A percentile compares a stretch with the other conserved stretches of the same genome.
phyloP scores from a whole-genome alignment of 225 moss, liverwort and hornwort genomes.

The Climacium dendroides region DNA sequence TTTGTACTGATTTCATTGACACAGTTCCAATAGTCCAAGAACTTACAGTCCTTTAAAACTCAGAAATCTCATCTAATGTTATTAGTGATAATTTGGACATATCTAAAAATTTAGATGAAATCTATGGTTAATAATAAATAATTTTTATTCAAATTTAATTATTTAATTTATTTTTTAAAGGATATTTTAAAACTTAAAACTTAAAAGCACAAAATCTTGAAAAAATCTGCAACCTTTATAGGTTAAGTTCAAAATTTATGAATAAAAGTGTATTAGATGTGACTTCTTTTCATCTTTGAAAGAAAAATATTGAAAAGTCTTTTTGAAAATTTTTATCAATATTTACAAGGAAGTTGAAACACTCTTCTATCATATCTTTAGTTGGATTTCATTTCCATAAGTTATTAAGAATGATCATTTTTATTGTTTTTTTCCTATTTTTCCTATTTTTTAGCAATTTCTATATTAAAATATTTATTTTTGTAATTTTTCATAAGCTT shows the following conservation, averaged over 20 bases:
- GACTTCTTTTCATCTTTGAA: no score
- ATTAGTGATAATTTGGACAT: background rate
- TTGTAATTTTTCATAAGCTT: no score
- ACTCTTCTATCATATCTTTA: background rate
- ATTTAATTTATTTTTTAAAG: background rate
- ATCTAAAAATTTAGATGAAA: background rate
- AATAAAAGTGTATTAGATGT: no score
- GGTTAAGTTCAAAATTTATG: background rate
- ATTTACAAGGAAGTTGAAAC: background rate
- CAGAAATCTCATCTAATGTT: no score
- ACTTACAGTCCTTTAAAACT: no score
- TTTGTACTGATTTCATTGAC: no score
- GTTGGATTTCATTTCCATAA: background rate
- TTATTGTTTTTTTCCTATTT: no score
- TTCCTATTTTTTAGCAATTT: no score
- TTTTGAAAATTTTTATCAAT: no score
- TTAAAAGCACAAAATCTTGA: background rate
- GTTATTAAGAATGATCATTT: background rate
- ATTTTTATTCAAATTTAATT: background rate
- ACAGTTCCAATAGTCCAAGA: no score
- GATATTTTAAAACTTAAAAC: no score
- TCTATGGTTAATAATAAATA: background rate
- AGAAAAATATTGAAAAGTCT: fast-evolving
- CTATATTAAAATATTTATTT: background rate
- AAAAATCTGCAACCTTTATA: fast-evolving